Evolutionary conservation across 768 basidiomycete species (phyloP).

Genomic region (Mycena filopes): DNA sequence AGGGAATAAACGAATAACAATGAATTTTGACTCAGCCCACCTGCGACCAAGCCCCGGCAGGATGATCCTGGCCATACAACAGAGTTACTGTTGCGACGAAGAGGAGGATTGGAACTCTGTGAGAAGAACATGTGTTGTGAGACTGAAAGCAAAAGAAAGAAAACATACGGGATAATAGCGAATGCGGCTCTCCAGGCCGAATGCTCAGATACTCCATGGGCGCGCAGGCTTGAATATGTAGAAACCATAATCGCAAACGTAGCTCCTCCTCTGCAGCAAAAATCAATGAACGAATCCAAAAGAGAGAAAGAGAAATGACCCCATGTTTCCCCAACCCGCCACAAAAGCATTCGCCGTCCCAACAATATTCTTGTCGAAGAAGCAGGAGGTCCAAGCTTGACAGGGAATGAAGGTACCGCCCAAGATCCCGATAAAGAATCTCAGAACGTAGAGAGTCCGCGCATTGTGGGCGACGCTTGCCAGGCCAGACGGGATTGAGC

Average conservation of each 20-base stretch:
- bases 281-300: neutral
- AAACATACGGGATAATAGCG: constrained; percentile 49
- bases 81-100: constrained; percentile 52
- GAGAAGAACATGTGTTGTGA: neutral
- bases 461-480: constrained; percentile 60
- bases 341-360: constrained; percentile 63
- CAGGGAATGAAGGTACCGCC: constrained; percentile 72
- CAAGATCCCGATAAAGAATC: constrained; percentile 71
- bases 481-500: constrained; percentile 68
- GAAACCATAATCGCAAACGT: constrained; percentile 70
- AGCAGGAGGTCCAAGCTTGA: constrained; percentile 68
- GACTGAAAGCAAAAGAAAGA: neutral
- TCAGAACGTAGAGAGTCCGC: constrained; percentile 51
- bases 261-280: constrained; percentile 50
- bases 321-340: constrained; percentile 65
- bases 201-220: constrained; percentile 49
- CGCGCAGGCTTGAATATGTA: constrained; percentile 53
- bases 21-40: too few relatives aligned
- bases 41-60: constrained; percentile 67
- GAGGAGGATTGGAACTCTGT: constrained; percentile 59
- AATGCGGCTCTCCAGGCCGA: constrained; percentile 67
- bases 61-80: constrained; percentile 63
- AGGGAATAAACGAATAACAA: too few relatives aligned
- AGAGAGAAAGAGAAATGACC: constrained; percentile 36
- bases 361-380: constrained; percentile 62